Evolutionary conservation across 495 filamentous ascomycete genomes (phyloP).

Genomic region (Penicillium angulare): DNA sequence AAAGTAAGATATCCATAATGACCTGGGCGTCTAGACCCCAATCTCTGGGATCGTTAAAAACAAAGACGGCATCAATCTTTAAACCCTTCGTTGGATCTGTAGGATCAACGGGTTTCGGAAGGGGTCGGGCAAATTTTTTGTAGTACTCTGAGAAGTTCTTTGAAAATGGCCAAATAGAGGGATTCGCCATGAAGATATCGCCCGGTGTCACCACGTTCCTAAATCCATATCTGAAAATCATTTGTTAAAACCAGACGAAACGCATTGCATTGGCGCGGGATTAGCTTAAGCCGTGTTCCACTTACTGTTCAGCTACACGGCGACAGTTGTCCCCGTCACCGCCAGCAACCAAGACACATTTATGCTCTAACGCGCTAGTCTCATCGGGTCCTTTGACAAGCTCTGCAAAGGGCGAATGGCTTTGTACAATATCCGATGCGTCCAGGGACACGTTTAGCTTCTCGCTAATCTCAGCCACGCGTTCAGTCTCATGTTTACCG

Average conservation of each 20-base stretch:
- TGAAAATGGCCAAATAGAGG: conserved; percentile 78
- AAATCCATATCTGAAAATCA: conserved; percentile 72
- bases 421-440: conserved; percentile 71
- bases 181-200: conserved; percentile 74
- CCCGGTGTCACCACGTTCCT: conserved; percentile 77
- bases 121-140: conserved; percentile 58
- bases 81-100: conserved; percentile 46
- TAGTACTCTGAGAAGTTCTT: conserved; percentile 60
- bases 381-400: conserved; percentile 43
- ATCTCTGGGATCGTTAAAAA: conserved; percentile 90
- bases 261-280: neutral
- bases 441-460: conserved; percentile 60
- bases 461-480: conserved; percentile 66
- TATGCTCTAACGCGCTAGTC: conserved; percentile 53
- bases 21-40: conserved; percentile 88
- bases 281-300: neutral
- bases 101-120: conserved; percentile 41
- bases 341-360: conserved; percentile 77
- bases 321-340: conserved; percentile 77
- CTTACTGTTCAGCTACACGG: conserved; percentile 63
- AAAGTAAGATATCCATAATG: conserved; percentile 77
- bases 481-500: conserved; percentile 70
- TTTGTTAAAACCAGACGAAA: neutral
- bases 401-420: conserved; percentile 75
- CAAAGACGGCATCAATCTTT: conserved; percentile 80